Evolutionary conservation across 805 yeast genomes (phyloP).

Genomic region (Candida verbasci): DNA sequence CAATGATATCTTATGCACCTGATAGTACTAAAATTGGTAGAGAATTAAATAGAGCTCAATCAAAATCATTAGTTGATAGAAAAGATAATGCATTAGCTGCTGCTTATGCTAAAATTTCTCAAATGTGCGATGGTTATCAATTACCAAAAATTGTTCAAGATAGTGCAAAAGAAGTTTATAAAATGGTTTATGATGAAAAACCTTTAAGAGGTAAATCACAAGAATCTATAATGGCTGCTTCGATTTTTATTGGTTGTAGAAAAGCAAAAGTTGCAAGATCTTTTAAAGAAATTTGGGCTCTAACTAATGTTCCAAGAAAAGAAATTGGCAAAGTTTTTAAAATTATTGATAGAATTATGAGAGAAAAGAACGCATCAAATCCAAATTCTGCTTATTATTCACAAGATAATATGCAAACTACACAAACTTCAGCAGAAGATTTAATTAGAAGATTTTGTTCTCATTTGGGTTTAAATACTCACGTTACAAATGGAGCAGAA

Average conservation of each 20-base stretch:
- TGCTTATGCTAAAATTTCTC: constrained; percentile 87
- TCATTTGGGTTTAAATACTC: constrained; percentile 80
- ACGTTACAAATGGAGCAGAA: constrained; percentile 89
- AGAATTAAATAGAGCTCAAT: constrained; percentile 87
- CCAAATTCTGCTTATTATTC: constrained; percentile 34
- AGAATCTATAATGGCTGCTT: constrained; percentile 94
- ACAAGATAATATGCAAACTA: constrained; percentile 56
- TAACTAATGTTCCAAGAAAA: constrained; percentile 88
- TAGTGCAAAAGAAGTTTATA: constrained; percentile 95
- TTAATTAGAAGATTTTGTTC: constrained; percentile 95
- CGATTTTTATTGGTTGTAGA: constrained; percentile 90
- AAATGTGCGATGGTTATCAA: constrained; percentile 96
- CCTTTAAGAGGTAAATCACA: constrained; percentile 85
- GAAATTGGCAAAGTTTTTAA: constrained; percentile 92
- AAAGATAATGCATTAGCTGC: constrained; percentile 83
- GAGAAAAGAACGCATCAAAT: constrained; percentile 51
- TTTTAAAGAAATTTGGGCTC: constrained; percentile 92
- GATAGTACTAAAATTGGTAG: constrained; percentile 85
- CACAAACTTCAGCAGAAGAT: constrained; percentile 91
- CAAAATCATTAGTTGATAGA: constrained; percentile 76
- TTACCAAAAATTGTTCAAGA: constrained; percentile 94
- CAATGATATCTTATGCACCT: constrained; percentile 84
- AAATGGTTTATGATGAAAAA: constrained; percentile 82
- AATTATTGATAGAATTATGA: constrained; percentile 61
- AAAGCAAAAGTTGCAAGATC: constrained; percentile 92